These are phyloP conservation scores for Debaryomyces singareniensis DNA, from an alignment of 1,139 yeast genomes.

Conservation along the genomic window DNA sequence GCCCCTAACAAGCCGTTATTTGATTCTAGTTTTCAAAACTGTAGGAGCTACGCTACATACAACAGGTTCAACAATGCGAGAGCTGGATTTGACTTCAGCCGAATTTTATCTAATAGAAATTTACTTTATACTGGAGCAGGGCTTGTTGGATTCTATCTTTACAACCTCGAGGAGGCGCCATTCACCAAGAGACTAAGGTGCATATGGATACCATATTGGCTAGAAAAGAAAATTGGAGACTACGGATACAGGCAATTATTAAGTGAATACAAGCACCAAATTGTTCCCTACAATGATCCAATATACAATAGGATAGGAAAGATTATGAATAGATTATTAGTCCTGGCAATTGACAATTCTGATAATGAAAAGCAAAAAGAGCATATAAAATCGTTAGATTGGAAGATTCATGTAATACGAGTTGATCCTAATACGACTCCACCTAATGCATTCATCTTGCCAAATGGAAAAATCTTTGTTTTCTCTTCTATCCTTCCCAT, in stretches of 20 bases:
- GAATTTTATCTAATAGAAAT: slow-evolving; percentile 13
- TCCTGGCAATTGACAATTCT: slow-evolving; percentile 39
- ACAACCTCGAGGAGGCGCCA: slow-evolving; percentile 77
- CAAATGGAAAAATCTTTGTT: slow-evolving; percentile 93
- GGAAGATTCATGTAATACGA: slow-evolving; percentile 80
- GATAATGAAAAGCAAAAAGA: slow-evolving; percentile 25
- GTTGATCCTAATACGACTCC: slow-evolving; percentile 53
- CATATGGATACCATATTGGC: slow-evolving; percentile 63
- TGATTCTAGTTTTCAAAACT: too few relatives aligned
- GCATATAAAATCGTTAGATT: slow-evolving; percentile 42
- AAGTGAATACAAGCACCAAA: slow-evolving; percentile 34
- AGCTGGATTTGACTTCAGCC: slow-evolving; percentile 6
- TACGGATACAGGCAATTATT: slow-evolving; percentile 59
- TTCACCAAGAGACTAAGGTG: slow-evolving; percentile 69
- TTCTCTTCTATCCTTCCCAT: slow-evolving; percentile 75
- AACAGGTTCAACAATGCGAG: slow-evolving; percentile 14
- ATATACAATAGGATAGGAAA: slow-evolving; percentile 46
- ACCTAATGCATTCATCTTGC: slow-evolving; percentile 94
- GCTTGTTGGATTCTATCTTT: slow-evolving; percentile 42
- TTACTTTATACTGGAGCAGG: slow-evolving; percentile 16
- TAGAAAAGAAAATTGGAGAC: slow-evolving; percentile 66
- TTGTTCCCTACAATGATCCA: slow-evolving; percentile 53
- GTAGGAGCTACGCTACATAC: slow-evolving; percentile 13
- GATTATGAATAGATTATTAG: slow-evolving; percentile 62
- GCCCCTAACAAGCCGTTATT: too few relatives aligned